Percentiles rank a stretch among this genome's conserved stretches.
Evolutionary conservation across 805 yeast species (phyloP).

Genomic region (Myxozyma mucilagina): DNA sequence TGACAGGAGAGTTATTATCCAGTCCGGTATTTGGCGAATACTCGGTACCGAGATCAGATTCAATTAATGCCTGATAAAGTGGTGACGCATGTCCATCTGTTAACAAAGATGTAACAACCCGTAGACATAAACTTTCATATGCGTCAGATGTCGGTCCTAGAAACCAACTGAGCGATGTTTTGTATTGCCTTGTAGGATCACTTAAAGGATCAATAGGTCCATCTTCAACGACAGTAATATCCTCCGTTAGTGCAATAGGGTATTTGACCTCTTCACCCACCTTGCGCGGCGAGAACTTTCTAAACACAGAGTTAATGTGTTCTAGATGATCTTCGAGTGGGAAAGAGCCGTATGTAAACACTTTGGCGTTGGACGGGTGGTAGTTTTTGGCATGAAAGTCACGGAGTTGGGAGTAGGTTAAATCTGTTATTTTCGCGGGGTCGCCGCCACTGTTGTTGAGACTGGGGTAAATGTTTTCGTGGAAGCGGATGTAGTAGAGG

Average conservation of each 20-base stretch:
- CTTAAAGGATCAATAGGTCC: conserved; percentile 86
- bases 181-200: conserved; percentile 66
- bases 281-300: conserved; percentile 54
- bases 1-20: conserved; percentile 74
- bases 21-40: conserved; percentile 85
- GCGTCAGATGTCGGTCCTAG: conserved; percentile 70
- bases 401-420: conserved; percentile 71
- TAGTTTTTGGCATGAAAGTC: conserved; percentile 75
- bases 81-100: conserved; percentile 93
- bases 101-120: conserved; percentile 66
- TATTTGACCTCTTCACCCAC: conserved; percentile 27
- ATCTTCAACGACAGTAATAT: conserved; percentile 43
- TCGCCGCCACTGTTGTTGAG: conserved; percentile 93
- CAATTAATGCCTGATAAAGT: conserved; percentile 81
- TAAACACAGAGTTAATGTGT: conserved; percentile 54
- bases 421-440: conserved; percentile 73
- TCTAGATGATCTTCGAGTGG: conserved; percentile 62
- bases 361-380: conserved; percentile 86
- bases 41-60: conserved; percentile 80
- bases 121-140: conserved; percentile 71
- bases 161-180: conserved; percentile 85
- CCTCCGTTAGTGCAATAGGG: conserved; percentile 51
- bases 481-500: conserved; percentile 78
- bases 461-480: conserved; percentile 79
- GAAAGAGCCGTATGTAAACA: conserved; percentile 84